A percentile compares a stretch with the other conserved stretches of the same genome.
These are phyloP conservation scores for Cutaneotrichosporon arboriforme DNA, from an alignment of 1,284 basidiomycete genomes.

Conservation along the genomic window DNA sequence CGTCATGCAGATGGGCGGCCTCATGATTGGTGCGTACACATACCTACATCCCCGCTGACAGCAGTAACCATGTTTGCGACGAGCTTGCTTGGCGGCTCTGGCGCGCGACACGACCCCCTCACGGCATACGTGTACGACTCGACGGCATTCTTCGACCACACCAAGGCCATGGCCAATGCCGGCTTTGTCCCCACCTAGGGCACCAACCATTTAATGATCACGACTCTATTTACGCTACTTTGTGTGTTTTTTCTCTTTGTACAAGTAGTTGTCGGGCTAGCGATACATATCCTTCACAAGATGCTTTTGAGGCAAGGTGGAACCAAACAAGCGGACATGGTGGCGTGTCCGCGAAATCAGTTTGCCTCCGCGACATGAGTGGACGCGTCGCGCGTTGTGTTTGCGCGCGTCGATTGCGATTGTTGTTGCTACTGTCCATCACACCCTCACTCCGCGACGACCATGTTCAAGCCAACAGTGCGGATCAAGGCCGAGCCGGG, in stretches of 20 bases:
- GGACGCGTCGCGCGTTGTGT: constrained; percentile 1
- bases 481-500: constrained; percentile 11
- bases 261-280: neutral
- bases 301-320: neutral
- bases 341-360: neutral
- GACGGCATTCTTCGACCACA: neutral
- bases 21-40: neutral
- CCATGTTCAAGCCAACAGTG: constrained; percentile 39
- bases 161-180: neutral
- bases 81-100: neutral
- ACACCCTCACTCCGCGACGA: constrained; percentile 3
- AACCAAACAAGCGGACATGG: constrained; percentile 1
- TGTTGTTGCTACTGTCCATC: neutral
- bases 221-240: neutral
- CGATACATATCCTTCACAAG: too few relatives aligned
- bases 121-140: too few relatives aligned
- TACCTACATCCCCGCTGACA: neutral
- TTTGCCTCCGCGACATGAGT: neutral
- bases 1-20: neutral
- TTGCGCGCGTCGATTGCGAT: neutral
- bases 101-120: too few relatives aligned
- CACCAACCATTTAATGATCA: neutral
- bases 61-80: neutral
- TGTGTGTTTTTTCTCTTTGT: neutral
- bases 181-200: neutral